These are phyloP conservation scores for Parasarocladium wereldwijsianum DNA, from an alignment of 2,329 filamentous ascomycete species.

Conservation along the genomic window DNA sequence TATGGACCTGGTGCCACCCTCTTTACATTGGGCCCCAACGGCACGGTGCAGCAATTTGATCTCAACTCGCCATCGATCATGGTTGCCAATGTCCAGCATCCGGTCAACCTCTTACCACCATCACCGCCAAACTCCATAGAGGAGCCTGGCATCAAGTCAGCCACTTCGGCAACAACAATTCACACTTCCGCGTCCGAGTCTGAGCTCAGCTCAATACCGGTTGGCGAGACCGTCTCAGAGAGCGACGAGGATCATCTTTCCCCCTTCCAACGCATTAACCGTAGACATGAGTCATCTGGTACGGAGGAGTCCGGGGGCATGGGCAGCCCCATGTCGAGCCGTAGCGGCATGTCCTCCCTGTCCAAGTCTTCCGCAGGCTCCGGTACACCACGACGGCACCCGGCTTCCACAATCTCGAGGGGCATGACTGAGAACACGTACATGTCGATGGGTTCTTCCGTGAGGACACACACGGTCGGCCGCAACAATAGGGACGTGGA, in stretches of 20 bases:
- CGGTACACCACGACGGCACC: conserved; percentile 32
- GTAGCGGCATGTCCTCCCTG: conserved; percentile 44
- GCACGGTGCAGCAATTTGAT: conserved; percentile 91
- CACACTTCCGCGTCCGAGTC: conserved; percentile 30
- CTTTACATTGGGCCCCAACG: conserved; percentile 78
- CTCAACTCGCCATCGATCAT: conserved; percentile 68
- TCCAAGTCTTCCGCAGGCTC: conserved; percentile 41
- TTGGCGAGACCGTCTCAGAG: conserved; percentile 54
- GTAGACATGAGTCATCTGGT: conserved; percentile 47
- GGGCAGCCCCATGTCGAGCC: conserved; percentile 50
- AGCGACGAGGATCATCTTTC: conserved; percentile 68
- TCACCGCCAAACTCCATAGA: conserved; percentile 73
- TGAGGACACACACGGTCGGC: conserved; percentile 19
- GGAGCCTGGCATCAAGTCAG: conserved; percentile 43
- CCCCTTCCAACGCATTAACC: conserved; percentile 60
- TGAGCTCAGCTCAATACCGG: conserved; percentile 35
- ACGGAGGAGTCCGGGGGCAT: conserved; percentile 43
- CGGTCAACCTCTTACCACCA: conserved; percentile 62
- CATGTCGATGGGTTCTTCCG: conserved; percentile 47
- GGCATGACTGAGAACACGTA: conserved; percentile 49
- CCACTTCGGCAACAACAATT: conserved; percentile 30
- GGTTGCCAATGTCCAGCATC: conserved; percentile 78
- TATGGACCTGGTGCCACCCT: conserved; percentile 84
- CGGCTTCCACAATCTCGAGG: conserved; percentile 35
- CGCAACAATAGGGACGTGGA: conserved; percentile 19